Conservation (phyloP, 306 rosid genomes). For the Alnus rubra region DNA sequence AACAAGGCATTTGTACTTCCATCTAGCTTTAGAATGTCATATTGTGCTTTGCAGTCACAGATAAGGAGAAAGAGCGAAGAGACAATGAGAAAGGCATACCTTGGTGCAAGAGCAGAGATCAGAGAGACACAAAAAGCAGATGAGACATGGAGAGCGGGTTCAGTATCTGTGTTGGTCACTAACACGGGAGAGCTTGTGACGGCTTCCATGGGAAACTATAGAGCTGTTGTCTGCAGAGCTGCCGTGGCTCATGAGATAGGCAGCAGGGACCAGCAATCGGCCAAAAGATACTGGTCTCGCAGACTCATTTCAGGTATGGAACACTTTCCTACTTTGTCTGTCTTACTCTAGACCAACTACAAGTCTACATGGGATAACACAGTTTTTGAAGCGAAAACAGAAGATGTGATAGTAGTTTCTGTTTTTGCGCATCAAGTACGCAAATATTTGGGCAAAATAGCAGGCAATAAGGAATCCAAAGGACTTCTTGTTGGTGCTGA, state of each 20-base stretch:
- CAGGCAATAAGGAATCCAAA: constrained; percentile 26
- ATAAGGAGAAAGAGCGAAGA: constrained; percentile 58
- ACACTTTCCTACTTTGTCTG: background rate
- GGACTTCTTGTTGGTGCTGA: constrained; percentile 50
- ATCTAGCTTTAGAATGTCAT: background rate
- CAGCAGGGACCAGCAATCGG: constrained; percentile 27
- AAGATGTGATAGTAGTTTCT: constrained; percentile 13
- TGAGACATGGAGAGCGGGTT: constrained; percentile 40
- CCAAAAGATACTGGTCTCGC: constrained; percentile 53
- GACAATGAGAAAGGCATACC: constrained; percentile 65
- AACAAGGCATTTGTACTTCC: too few relatives aligned
- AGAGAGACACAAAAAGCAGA: constrained; percentile 41
- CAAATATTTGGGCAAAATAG: constrained; percentile 25
- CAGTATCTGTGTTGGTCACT: constrained; percentile 65
- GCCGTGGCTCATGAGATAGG: constrained; percentile 62
- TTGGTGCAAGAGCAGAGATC: constrained; percentile 50
- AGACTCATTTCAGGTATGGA: constrained; percentile 55
- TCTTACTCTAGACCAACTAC: too few relatives aligned
- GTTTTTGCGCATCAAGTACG: constrained; percentile 16
- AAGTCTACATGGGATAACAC: too few relatives aligned
- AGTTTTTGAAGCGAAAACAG: too few relatives aligned
- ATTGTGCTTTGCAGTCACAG: constrained; percentile 34
- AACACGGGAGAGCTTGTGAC: constrained; percentile 72
- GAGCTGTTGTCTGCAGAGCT: constrained; percentile 73
- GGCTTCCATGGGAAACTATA: constrained; percentile 69